Conservation (phyloP, 1,284 basidiomycete genomes). For the Rhizopogon hawkerae region DNA sequence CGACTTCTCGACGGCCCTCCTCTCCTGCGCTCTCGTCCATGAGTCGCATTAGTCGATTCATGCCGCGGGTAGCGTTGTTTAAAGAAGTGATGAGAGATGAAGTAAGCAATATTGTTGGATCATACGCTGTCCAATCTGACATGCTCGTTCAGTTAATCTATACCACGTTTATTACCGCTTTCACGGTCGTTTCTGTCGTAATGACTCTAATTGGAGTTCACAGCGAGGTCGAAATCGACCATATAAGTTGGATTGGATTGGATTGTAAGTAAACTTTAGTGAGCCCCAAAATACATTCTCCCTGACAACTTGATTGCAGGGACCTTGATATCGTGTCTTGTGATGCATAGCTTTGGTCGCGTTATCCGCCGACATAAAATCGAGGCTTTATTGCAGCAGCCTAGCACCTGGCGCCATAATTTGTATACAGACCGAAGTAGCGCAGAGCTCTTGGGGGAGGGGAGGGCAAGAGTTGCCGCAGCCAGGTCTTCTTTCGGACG, state of each 20-base stretch:
- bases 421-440: slow-evolving; percentile 14
- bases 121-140: slow-evolving; percentile 8
- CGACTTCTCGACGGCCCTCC: slow-evolving; percentile 21
- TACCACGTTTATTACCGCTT: slow-evolving; percentile 45
- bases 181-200: slow-evolving; percentile 42
- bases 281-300: not conserved
- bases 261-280: slow-evolving; percentile 39
- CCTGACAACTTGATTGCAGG: slow-evolving; percentile 29
- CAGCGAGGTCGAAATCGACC: slow-evolving; percentile 35
- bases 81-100: slow-evolving; percentile 53
- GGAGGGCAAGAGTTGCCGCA: slow-evolving; percentile 3
- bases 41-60: slow-evolving; percentile 39
- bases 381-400: slow-evolving; percentile 46
- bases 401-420: slow-evolving; percentile 34
- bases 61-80: slow-evolving; percentile 48
- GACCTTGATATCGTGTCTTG: slow-evolving; percentile 48
- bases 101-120: slow-evolving; percentile 28
- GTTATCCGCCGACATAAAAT: slow-evolving; percentile 57
- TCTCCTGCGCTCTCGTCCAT: slow-evolving; percentile 33
- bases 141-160: slow-evolving; percentile 39
- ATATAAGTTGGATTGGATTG: slow-evolving; percentile 44
- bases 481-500: not conserved
- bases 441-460: slow-evolving; percentile 12
- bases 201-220: slow-evolving; percentile 45
- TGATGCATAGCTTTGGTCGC: slow-evolving; percentile 54